These are phyloP conservation scores for Colletotrichum sublineola DNA, from an alignment of 2,329 filamentous ascomycete genomes.

Conservation along the genomic window DNA sequence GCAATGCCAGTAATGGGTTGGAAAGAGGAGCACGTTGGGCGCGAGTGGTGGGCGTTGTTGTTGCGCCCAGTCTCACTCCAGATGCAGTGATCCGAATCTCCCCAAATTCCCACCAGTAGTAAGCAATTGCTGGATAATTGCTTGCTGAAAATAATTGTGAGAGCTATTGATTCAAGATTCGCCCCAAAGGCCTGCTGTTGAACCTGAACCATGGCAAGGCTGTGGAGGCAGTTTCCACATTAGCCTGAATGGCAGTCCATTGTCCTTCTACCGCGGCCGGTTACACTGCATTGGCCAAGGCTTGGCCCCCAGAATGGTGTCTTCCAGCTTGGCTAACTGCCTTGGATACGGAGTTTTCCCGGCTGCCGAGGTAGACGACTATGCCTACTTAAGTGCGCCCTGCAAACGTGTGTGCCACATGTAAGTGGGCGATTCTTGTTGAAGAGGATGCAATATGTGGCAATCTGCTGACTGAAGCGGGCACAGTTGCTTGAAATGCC, in stretches of 20 bases:
- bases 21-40: not conserved
- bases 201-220: conserved; percentile 3
- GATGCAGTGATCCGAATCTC: not conserved
- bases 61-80: not conserved
- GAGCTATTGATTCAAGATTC: not conserved
- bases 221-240: not conserved
- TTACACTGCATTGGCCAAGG: conserved; percentile 6
- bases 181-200: not conserved
- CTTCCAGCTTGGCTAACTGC: not conserved
- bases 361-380: not conserved
- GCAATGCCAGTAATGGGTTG: not conserved
- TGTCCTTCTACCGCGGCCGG: not conserved
- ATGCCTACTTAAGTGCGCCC: not conserved
- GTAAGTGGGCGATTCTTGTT: not conserved
- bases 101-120: conserved; percentile 29
- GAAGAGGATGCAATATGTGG: not conserved
- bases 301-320: not conserved
- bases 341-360: not conserved
- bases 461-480: not conserved
- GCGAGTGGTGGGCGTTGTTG: not conserved
- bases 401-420: not conserved
- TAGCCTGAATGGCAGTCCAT: conserved; percentile 15
- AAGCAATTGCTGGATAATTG: too few relatives aligned
- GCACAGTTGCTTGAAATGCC: too few relatives aligned
- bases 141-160: not conserved